These are phyloP conservation scores for Phlebiopsis gigantea DNA, from an alignment of 768 basidiomycete species.

Conservation along the genomic window DNA sequence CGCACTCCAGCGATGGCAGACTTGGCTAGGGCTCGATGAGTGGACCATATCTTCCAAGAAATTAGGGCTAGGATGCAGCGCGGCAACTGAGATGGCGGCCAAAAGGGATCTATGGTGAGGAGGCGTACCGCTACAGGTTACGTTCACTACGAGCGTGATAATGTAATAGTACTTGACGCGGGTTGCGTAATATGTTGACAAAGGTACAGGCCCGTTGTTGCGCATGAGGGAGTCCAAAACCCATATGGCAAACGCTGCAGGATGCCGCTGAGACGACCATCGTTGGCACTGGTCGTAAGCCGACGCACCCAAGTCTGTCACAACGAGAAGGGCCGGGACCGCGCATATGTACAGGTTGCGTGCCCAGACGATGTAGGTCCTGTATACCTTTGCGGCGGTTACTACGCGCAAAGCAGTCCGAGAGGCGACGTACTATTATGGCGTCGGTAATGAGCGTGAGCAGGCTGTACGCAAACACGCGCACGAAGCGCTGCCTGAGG, in stretches of 20 bases:
- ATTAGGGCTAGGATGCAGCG: slow-evolving; percentile 17
- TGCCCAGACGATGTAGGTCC: slow-evolving; percentile 24
- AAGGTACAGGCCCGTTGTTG: slow-evolving; percentile 13
- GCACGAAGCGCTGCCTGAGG: slow-evolving; percentile 20
- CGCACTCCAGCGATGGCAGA: background rate
- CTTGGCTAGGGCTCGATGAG: slow-evolving; percentile 14
- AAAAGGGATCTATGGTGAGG: background rate
- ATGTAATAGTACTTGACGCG: slow-evolving; percentile 24
- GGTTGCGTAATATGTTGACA: background rate
- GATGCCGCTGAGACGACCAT: too few species aligned
- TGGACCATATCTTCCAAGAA: slow-evolving; percentile 22
- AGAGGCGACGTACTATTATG: slow-evolving; percentile 18
- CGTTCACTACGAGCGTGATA: slow-evolving; percentile 20
- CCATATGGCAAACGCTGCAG: slow-evolving; percentile 14
- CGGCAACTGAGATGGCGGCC: too few species aligned
- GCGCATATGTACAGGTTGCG: slow-evolving; percentile 12
- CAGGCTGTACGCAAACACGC: slow-evolving; percentile 20
- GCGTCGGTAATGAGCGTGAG: slow-evolving; percentile 23
- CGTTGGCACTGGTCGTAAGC: too few species aligned
- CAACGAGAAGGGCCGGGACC: slow-evolving; percentile 20
- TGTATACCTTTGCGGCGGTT: slow-evolving; percentile 8
- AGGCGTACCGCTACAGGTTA: slow-evolving; percentile 25
- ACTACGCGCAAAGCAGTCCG: background rate
- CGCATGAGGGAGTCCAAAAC: slow-evolving; percentile 20
- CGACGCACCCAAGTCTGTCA: slow-evolving; percentile 23